Evolutionary conservation across 2,329 filamentous ascomycete species (phyloP), one percentile per base, ranked within the genome.

Genomic region (Hypocreales sp.): DNA sequence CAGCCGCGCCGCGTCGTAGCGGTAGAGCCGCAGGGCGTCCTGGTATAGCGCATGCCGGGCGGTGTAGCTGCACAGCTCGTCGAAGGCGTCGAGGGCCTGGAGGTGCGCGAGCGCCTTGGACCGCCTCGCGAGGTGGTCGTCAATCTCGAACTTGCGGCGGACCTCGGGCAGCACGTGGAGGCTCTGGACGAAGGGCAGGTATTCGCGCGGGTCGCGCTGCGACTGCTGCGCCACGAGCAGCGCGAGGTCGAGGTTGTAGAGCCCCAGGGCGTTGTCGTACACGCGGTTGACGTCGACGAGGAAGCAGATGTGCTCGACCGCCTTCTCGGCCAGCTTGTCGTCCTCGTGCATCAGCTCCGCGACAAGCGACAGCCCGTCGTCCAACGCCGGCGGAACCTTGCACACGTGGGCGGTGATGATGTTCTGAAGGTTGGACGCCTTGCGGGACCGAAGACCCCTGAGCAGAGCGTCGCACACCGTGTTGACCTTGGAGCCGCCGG

Each of bases 251-350:
- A 98, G 68, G 43, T 95, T 76, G 47, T 98, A 98, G 3, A 95
- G 61, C 1, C 86, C 86, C 2, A 98, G 62, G 0, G 90, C 81
- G 33, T 86, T 76, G 35, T 94, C 82, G 43, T 93, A 98, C 0
- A 98, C 68, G 21, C 75, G 74, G 48, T 94, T 92, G 24, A 92
- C 79, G 50, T 98, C 90, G 1, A 86, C 82, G 22, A 98, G 66
- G 61, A 98, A 98, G 61, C 84, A 95, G 33, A 98, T 94, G 45
- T 98, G 90, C 47, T 94, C 84, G 14, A 94, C 78, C 0, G 87
- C 87, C 48, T 77, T 78, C 39, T 95, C 87, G 1, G 83, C 82
- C 38, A 86, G 64, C 28, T 73, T 67, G 22, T 72, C 60, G 26
- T 79, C 70, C 38, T 77, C 67, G 30, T 67, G 64, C 60, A 73